Conservation (phyloP, 768 basidiomycete species). For the Termitomyces eurrhizus region DNA sequence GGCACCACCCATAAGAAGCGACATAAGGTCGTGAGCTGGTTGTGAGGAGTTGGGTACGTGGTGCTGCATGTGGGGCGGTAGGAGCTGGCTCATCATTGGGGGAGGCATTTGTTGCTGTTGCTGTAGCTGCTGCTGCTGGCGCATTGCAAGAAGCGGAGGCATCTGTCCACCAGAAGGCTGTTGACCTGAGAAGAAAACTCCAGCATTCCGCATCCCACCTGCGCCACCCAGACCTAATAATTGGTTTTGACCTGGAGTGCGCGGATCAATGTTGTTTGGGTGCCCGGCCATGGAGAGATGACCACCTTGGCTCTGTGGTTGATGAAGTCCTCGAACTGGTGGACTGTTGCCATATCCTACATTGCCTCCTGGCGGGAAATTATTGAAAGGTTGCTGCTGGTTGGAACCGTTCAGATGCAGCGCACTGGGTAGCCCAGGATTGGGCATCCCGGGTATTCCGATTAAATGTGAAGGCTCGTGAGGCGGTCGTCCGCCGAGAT, state of each 20-base stretch:
- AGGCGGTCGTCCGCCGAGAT: slow-evolving; percentile 77
- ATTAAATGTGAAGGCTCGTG: slow-evolving; percentile 71
- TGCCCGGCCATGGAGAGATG: slow-evolving; percentile 52
- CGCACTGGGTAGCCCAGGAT: slow-evolving; percentile 41
- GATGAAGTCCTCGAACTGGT: slow-evolving; percentile 54
- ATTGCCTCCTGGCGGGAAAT: slow-evolving; percentile 41
- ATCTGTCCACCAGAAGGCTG: slow-evolving; percentile 40
- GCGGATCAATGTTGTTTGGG: slow-evolving; percentile 50
- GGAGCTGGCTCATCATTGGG: slow-evolving; percentile 43
- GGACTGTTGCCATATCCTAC: slow-evolving; percentile 42
- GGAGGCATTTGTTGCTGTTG: slow-evolving; percentile 58
- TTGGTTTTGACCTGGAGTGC: slow-evolving; percentile 46
- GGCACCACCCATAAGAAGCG: slow-evolving; percentile 72
- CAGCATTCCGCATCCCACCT: slow-evolving; percentile 42
- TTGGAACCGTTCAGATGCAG: slow-evolving; percentile 43
- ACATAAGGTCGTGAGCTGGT: slow-evolving; percentile 74
- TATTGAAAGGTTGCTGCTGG: slow-evolving; percentile 49
- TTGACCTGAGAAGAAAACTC: slow-evolving; percentile 45
- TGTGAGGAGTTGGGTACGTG: slow-evolving; percentile 42
- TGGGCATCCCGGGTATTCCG: slow-evolving; percentile 42
- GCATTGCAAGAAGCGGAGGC: slow-evolving; percentile 43
- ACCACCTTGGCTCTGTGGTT: slow-evolving; percentile 41
- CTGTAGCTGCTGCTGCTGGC: slow-evolving; percentile 44
- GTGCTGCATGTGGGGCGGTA: slow-evolving; percentile 60
- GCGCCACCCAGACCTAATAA: slow-evolving; percentile 45